Evolutionary conservation across 129 eudicot species (phyloP).

Genomic region (Helianthus tuberosus): DNA sequence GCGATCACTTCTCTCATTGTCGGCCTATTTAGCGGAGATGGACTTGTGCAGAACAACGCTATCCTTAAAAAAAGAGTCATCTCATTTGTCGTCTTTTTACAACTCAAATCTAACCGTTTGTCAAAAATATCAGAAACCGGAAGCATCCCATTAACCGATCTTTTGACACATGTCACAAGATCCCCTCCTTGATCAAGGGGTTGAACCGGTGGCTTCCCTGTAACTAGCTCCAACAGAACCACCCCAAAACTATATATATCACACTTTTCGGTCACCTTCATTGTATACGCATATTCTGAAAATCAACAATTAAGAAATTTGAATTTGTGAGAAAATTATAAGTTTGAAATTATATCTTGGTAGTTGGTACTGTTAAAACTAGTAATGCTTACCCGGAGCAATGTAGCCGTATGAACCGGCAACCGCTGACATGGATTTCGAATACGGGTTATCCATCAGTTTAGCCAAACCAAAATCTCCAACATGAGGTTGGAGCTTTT

Average conservation of each 20-base stretch:
- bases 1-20: slow-evolving; percentile 84
- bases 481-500: slow-evolving; percentile 72
- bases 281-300: slow-evolving; percentile 93
- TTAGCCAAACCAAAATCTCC: slow-evolving; percentile 99
- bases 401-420: slow-evolving; percentile 98
- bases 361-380: neutral
- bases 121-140: slow-evolving; percentile 51
- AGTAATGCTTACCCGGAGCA: slow-evolving; percentile 74
- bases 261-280: slow-evolving; percentile 94
- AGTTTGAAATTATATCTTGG: neutral
- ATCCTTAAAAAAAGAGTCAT: slow-evolving; percentile 79
- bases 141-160: slow-evolving; percentile 42
- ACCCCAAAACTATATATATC: slow-evolving; percentile 94
- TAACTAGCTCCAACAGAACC: slow-evolving; percentile 76
- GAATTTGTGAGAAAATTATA: slow-evolving; percentile 2
- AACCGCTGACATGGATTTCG: slow-evolving; percentile 89
- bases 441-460: slow-evolving; percentile 68
- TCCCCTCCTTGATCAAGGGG: slow-evolving; percentile 90
- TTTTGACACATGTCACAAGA: slow-evolving; percentile 77
- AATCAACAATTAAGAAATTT: slow-evolving; percentile 17
- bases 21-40: slow-evolving; percentile 79
- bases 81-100: slow-evolving; percentile 51
- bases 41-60: slow-evolving; percentile 81
- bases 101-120: slow-evolving; percentile 66
- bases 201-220: slow-evolving; percentile 88